Conservation (phyloP, 495 filamentous ascomycete species). For the Tuber umbilicatum region DNA sequence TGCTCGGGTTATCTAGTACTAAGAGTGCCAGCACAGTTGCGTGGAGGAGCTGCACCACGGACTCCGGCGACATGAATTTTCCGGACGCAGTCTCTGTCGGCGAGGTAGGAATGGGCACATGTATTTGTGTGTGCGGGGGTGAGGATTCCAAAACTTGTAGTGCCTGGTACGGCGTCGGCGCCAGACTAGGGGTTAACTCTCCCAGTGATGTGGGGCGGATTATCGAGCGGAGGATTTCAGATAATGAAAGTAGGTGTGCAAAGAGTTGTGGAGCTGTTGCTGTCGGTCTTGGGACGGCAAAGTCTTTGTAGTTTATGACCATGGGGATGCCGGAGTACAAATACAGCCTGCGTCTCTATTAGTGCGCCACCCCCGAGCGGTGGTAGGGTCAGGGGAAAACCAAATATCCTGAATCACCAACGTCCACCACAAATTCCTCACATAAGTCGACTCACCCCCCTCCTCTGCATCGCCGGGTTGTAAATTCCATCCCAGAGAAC, state of each 20-base stretch:
- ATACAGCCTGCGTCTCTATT: conserved; percentile 18
- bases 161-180: conserved; percentile 6
- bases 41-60: conserved; percentile 11
- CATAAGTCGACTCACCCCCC: conserved; percentile 13
- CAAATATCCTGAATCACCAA: conserved; percentile 28
- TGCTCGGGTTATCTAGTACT: conserved; percentile 6
- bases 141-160: conserved; percentile 16
- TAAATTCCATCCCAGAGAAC: conserved; percentile 33
- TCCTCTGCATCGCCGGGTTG: conserved; percentile 18
- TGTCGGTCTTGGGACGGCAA: conserved; percentile 16
- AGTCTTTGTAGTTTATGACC: conserved; percentile 30
- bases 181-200: neutral
- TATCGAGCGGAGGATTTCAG: conserved; percentile 29
- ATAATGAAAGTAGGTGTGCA: conserved; percentile 16
- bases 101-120: neutral
- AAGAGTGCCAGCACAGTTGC: conserved; percentile 14
- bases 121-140: conserved; percentile 6
- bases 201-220: conserved; percentile 23
- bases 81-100: neutral
- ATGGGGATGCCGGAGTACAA: conserved; percentile 31
- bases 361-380: neutral
- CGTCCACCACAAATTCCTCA: conserved; percentile 30
- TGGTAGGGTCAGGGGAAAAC: conserved; percentile 6
- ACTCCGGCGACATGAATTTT: conserved; percentile 14
- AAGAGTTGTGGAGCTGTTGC: conserved; percentile 11